Conservation (phyloP, 345 rosid genomes). For the Populus ilicifolia region DNA sequence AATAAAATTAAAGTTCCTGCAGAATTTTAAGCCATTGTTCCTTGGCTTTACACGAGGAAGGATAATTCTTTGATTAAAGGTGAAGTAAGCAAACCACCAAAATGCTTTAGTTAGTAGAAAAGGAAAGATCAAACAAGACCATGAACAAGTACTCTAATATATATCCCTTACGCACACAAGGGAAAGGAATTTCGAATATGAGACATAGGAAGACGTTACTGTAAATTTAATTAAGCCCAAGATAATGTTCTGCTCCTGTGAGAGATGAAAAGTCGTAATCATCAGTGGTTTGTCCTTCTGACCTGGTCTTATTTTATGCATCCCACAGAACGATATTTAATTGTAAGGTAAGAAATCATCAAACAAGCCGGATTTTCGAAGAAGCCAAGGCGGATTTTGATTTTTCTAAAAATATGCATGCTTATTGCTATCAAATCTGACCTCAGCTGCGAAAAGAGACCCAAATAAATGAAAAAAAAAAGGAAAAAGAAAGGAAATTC, state of each 20-base stretch:
- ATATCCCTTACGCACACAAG: neutral
- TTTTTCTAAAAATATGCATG: too few relatives aligned
- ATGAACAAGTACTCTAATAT: neutral
- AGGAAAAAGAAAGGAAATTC: too few relatives aligned
- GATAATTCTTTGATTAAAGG: constrained; percentile 18
- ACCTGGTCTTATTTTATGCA: neutral
- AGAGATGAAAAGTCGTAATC: neutral
- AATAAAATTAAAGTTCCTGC: neutral
- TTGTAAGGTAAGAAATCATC: neutral
- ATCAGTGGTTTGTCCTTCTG: neutral
- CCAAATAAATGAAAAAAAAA: too few relatives aligned
- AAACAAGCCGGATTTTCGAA: neutral
- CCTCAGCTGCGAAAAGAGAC: neutral
- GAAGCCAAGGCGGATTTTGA: neutral
- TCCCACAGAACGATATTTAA: neutral
- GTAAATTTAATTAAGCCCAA: neutral
- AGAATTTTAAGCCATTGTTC: neutral
- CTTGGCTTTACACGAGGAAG: neutral
- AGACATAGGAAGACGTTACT: neutral
- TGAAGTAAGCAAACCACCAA: constrained; percentile 14
- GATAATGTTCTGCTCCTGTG: too few relatives aligned
- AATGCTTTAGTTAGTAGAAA: neutral
- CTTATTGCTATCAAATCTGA: neutral
- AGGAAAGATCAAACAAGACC: neutral
- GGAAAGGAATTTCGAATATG: neutral